Percentiles rank a stretch among this genome's conserved stretches.
Evolutionary conservation across 495 filamentous ascomycete genomes (phyloP).

Genomic region (Pyronema domesticum): DNA sequence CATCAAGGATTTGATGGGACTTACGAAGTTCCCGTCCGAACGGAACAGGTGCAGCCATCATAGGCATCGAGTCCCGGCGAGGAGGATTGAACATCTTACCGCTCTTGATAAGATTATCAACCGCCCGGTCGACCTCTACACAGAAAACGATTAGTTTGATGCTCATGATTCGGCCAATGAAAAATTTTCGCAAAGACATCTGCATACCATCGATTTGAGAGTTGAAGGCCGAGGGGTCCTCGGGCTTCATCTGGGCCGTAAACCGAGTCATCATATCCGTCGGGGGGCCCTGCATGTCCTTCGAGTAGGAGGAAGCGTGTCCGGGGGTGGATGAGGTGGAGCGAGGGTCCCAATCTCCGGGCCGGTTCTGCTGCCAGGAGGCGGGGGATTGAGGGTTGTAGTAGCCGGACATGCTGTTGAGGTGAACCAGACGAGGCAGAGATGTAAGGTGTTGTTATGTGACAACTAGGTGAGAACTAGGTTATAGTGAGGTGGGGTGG

Average conservation of each 20-base stretch:
- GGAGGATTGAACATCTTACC: constrained; percentile 72
- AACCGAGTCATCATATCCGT: constrained; percentile 37
- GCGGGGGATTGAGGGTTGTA: constrained; percentile 53
- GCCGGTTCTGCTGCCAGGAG: constrained; percentile 74
- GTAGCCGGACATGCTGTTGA: constrained; percentile 50
- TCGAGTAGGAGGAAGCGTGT: constrained; percentile 14
- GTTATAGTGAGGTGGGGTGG: not conserved
- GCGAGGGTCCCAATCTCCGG: constrained; percentile 64
- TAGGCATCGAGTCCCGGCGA: constrained; percentile 73
- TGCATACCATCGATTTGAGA: constrained; percentile 81
- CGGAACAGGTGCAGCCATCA: constrained; percentile 35
- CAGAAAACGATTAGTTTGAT: constrained; percentile 16
- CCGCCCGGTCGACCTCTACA: constrained; percentile 88
- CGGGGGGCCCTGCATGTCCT: constrained; percentile 11
- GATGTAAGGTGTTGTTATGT: not conserved
- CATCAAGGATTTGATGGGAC: constrained; percentile 21
- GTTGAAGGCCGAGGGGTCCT: constrained; percentile 64
- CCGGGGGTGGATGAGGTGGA: constrained; percentile 19
- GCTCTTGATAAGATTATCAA: constrained; percentile 90
- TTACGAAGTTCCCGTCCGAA: constrained; percentile 35
- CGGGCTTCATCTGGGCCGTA: constrained; percentile 58
- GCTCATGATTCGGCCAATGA: not conserved
- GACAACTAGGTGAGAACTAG: not conserved
- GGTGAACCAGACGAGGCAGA: not conserved
- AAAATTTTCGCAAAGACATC: not conserved